Conservation (phyloP, 2,329 filamentous ascomycete species). For the Penicillium sp. region DNA sequence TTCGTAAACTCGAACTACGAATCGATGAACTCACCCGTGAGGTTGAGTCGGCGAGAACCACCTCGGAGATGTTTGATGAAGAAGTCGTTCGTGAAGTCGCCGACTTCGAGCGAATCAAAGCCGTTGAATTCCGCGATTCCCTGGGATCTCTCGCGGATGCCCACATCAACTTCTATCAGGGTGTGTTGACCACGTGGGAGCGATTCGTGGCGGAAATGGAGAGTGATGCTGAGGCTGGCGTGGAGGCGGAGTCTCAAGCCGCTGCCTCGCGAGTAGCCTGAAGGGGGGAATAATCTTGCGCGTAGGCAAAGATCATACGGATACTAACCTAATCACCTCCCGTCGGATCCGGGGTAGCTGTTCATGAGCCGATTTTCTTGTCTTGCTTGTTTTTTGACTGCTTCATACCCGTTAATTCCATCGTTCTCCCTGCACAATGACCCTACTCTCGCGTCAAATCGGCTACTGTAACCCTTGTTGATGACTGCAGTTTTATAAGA, state of each 20-base stretch:
- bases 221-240: conserved; percentile 43
- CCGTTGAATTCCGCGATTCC: conserved; percentile 82
- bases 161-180: conserved; percentile 80
- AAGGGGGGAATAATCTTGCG: not conserved
- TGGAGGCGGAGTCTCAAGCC: conserved; percentile 18
- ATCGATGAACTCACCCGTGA: conserved; percentile 88
- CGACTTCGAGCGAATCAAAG: conserved; percentile 96
- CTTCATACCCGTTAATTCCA: conserved; percentile 19
- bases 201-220: conserved; percentile 85
- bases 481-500: too few relatives aligned
- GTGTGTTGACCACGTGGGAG: conserved; percentile 79
- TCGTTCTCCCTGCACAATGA: not conserved
- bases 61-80: conserved; percentile 89
- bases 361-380: conserved; percentile 9
- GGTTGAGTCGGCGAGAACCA: conserved; percentile 80
- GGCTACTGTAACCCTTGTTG: too few relatives aligned
- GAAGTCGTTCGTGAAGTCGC: conserved; percentile 88
- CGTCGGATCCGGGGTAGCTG: conserved; percentile 10
- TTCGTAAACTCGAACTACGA: conserved; percentile 82
- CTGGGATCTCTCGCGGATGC: conserved; percentile 76
- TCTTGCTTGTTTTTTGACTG: conserved; percentile 11
- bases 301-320: not conserved
- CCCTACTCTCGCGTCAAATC: not conserved
- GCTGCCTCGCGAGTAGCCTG: conserved; percentile 12
- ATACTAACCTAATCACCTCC: not conserved